phyloP scores from a whole-genome alignment of 192 early-diverging fungal genomes.

The Linderina pennispora region DNA sequence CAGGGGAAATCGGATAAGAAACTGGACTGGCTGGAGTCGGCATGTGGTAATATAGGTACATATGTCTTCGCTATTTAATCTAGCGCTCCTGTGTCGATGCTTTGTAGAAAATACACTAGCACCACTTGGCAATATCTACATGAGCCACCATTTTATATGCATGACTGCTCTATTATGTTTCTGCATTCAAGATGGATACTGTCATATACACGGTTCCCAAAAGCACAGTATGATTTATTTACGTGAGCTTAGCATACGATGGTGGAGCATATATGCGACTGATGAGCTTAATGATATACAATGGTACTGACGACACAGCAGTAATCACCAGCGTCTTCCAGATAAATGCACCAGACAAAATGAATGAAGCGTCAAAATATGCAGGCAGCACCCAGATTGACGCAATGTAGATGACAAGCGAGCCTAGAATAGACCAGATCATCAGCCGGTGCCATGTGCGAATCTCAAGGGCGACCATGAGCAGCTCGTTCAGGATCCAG shows the following conservation, averaged over 20 bases:
- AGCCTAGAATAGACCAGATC: conserved; percentile 77
- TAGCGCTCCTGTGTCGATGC: too few species aligned
- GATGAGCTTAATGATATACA: conserved; percentile 80
- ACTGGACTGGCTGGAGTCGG: too few species aligned
- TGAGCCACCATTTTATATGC: too few species aligned
- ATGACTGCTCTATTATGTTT: too few species aligned
- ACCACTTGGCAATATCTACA: too few species aligned
- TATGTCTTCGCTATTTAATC: too few species aligned
- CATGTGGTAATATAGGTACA: too few species aligned
- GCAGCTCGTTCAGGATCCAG: conserved; percentile 89
- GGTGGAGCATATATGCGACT: conserved; percentile 79
- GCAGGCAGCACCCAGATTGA: conserved; percentile 87
- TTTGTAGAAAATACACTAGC: too few species aligned
- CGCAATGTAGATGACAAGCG: conserved; percentile 73
- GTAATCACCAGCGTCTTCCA: conserved; percentile 91
- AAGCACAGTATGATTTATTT: too few species aligned
- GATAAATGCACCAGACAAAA: conserved; percentile 74
- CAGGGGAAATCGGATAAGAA: too few species aligned
- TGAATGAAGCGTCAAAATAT: conserved; percentile 89
- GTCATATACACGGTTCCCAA: too few species aligned
- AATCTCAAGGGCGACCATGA: conserved; percentile 95
- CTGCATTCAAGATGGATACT: too few species aligned
- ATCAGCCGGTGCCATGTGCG: conserved; percentile 91
- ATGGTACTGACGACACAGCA: conserved; percentile 75
- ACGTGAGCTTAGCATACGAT: conserved; percentile 79